Conservation (phyloP, 805 yeast genomes). For the Barnettozyma vustinii region DNA sequence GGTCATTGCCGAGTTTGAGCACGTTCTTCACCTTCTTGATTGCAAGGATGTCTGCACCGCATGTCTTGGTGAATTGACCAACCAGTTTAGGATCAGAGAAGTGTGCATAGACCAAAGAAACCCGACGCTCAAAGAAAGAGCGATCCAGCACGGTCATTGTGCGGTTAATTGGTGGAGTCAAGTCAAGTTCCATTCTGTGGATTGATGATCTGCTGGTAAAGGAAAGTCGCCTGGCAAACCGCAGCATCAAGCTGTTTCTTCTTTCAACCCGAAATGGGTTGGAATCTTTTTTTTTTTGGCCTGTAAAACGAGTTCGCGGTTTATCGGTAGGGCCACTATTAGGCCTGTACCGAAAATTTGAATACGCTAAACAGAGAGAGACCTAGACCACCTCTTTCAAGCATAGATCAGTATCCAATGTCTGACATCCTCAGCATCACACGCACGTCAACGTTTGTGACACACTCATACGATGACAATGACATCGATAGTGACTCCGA, state of each 20-base stretch:
- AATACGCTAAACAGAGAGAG: background rate
- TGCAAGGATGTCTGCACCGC: conserved; percentile 56
- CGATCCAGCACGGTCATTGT: conserved; percentile 64
- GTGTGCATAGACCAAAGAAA: conserved; percentile 60
- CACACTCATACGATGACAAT: conserved; percentile 12
- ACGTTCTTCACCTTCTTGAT: conserved; percentile 70
- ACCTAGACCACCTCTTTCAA: background rate
- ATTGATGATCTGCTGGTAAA: background rate
- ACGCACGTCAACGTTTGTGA: conserved; percentile 11
- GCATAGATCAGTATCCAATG: background rate
- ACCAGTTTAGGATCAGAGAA: conserved; percentile 58
- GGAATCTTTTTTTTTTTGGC: too few relatives aligned
- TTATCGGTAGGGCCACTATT: conserved; percentile 7
- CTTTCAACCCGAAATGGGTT: background rate
- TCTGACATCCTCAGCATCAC: conserved; percentile 19
- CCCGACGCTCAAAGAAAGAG: conserved; percentile 49
- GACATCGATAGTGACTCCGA: conserved; percentile 25
- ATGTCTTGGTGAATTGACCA: conserved; percentile 47
- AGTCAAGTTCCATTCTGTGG: conserved; percentile 8
- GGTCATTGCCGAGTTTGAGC: conserved; percentile 34
- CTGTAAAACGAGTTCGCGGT: background rate
- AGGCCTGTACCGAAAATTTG: background rate
- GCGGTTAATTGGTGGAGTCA: conserved; percentile 62
- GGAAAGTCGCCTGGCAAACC: background rate
- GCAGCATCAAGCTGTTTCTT: conserved; percentile 3